phyloP scores from a whole-genome alignment of 2,329 filamentous ascomycete species.

The Neonectria punicea region DNA sequence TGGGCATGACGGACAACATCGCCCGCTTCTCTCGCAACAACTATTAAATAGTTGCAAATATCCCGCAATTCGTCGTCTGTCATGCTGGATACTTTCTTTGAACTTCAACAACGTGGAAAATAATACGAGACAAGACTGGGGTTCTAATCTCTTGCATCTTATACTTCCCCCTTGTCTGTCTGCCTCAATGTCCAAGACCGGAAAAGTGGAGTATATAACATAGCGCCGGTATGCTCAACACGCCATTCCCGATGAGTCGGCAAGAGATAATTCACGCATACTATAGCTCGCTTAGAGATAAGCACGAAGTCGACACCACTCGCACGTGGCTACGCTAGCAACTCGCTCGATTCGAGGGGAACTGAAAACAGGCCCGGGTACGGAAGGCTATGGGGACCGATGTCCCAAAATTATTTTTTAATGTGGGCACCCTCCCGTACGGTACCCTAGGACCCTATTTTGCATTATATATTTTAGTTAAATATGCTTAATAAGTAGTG shows the following conservation, averaged over 20 bases:
- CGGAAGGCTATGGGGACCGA: too few relatives aligned
- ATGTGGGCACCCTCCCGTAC: too few relatives aligned
- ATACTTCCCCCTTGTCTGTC: neutral
- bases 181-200: neutral
- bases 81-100: neutral
- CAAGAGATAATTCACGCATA: neutral
- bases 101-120: neutral
- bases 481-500: too few relatives aligned
- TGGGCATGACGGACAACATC: slow-evolving; percentile 62
- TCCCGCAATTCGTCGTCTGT: neutral
- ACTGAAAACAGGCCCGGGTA: neutral
- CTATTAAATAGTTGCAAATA: slow-evolving; percentile 50
- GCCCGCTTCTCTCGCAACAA: slow-evolving; percentile 68
- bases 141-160: neutral
- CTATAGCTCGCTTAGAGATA: neutral
- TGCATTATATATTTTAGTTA: too few relatives aligned
- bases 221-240: neutral
- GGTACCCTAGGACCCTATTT: too few relatives aligned
- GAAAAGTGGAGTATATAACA: neutral
- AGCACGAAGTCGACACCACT: neutral
- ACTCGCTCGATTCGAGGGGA: neutral
- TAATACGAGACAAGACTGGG: neutral
- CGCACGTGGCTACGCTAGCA: neutral
- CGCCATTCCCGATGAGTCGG: neutral
- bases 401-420: too few relatives aligned